phyloP scores from a whole-genome alignment of 2,329 filamentous ascomycete genomes.

The Botryotinia convoluta region DNA sequence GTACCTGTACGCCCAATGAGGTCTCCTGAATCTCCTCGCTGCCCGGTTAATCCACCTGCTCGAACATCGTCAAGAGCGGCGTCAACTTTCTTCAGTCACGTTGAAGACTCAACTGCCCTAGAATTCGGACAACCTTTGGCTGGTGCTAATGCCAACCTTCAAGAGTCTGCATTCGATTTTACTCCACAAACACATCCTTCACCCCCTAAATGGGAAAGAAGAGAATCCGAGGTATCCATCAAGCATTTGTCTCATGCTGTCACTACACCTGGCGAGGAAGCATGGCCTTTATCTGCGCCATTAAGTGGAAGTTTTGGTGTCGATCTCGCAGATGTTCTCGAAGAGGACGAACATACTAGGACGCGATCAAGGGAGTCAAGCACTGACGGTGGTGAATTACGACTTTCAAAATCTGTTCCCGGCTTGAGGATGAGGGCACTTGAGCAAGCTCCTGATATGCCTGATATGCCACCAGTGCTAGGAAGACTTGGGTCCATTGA shows the following conservation, averaged over 20 bases:
- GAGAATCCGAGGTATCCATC: conserved; percentile 32
- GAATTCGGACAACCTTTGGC: conserved; percentile 45
- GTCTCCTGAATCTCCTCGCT: conserved; percentile 43
- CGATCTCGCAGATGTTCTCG: conserved; percentile 57
- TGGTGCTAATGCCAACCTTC: conserved; percentile 41
- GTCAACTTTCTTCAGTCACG: conserved; percentile 51
- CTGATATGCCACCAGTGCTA: conserved; percentile 13
- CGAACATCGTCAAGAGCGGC: conserved; percentile 54
- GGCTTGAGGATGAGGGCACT: conserved; percentile 39
- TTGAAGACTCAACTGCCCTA: conserved; percentile 51
- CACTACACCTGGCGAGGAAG: conserved; percentile 44
- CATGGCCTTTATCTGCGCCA: conserved; percentile 44
- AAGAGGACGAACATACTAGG: conserved; percentile 50
- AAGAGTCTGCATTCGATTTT: conserved; percentile 44
- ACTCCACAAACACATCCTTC: conserved; percentile 23
- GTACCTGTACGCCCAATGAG: conserved; percentile 52
- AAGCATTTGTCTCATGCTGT: conserved; percentile 41
- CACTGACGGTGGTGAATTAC: conserved; percentile 31
- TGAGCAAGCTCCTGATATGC: conserved; percentile 17
- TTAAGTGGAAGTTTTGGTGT: conserved; percentile 29
- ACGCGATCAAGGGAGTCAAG: conserved; percentile 33
- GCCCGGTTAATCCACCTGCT: conserved; percentile 49
- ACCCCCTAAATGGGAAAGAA: conserved; percentile 33
- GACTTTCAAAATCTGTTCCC: conserved; percentile 36
- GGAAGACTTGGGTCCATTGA: conserved; percentile 5